phyloP scores from a whole-genome alignment of 108 stramenopile species.

The Nitzschia palea region DNA sequence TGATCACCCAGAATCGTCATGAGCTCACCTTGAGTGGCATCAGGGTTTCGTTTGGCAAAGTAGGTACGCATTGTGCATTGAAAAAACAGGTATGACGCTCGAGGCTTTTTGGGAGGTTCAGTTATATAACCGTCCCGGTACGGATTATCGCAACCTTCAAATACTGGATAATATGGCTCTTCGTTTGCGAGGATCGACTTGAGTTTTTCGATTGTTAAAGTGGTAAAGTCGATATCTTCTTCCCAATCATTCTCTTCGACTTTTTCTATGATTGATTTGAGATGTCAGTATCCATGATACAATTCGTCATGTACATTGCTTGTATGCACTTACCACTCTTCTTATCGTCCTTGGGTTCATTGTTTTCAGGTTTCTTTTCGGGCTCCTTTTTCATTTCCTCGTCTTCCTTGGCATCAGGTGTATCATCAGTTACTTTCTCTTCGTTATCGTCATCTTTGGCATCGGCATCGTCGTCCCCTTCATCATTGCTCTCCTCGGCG shows the following conservation, averaged over 20 bases:
- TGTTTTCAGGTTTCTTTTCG: slow-evolving; percentile 22
- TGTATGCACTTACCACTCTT: slow-evolving; percentile 25
- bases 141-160: slow-evolving; percentile 80
- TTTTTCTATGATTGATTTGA: slow-evolving; percentile 20
- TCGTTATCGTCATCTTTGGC: slow-evolving; percentile 27
- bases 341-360: slow-evolving; percentile 23
- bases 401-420: neutral
- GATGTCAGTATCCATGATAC: neutral
- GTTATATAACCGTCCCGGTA: slow-evolving; percentile 88
- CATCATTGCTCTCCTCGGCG: slow-evolving; percentile 48
- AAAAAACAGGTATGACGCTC: slow-evolving; percentile 84
- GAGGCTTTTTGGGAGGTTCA: slow-evolving; percentile 85
- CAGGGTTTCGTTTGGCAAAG: slow-evolving; percentile 65
- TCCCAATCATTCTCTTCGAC: slow-evolving; percentile 22
- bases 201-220: slow-evolving; percentile 55
- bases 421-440: slow-evolving; percentile 20
- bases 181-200: slow-evolving; percentile 56
- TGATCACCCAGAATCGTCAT: slow-evolving; percentile 78
- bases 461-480: slow-evolving; percentile 40
- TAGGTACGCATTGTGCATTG: slow-evolving; percentile 71
- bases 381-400: slow-evolving; percentile 1
- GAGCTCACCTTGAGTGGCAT: slow-evolving; percentile 60
- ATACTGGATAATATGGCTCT: slow-evolving; percentile 69
- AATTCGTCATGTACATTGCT: neutral
- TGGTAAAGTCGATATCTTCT: slow-evolving; percentile 64